Percentiles rank a stretch among this genome's conserved stretches.
Conservation (phyloP, 2,329 filamentous ascomycete species). For the Pseudogymnoascus sp. region DNA sequence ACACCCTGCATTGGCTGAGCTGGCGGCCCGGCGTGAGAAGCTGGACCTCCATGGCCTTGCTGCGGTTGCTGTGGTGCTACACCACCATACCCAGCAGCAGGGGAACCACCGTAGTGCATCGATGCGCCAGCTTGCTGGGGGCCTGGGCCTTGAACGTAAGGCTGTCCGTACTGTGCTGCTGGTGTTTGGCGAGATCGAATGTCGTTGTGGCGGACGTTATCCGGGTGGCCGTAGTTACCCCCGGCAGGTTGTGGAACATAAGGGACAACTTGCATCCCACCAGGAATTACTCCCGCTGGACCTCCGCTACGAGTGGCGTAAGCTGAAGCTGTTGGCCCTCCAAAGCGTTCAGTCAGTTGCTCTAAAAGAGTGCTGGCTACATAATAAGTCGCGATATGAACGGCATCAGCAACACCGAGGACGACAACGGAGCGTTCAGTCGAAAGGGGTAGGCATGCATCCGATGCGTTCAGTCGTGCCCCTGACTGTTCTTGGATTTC, state of each 20-base stretch:
- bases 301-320: slow-evolving; percentile 93
- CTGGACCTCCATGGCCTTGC: slow-evolving; percentile 55
- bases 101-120: slow-evolving; percentile 62
- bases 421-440: slow-evolving; percentile 97
- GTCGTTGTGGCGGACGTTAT: slow-evolving; percentile 72
- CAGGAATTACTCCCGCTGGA: slow-evolving; percentile 85
- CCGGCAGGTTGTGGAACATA: slow-evolving; percentile 90
- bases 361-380: slow-evolving; percentile 96
- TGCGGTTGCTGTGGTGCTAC: slow-evolving; percentile 72
- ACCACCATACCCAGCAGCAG: slow-evolving; percentile 65
- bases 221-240: slow-evolving; percentile 84
- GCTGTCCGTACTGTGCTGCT: slow-evolving; percentile 62
- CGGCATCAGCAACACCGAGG: slow-evolving; percentile 93
- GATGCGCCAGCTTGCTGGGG: slow-evolving; percentile 50
- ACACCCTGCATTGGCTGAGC: slow-evolving; percentile 67
- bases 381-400: slow-evolving; percentile 98
- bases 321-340: slow-evolving; percentile 90
- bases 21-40: slow-evolving; percentile 60
- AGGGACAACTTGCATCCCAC: slow-evolving; percentile 98
- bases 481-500: slow-evolving; percentile 98
- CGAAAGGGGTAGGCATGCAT: slow-evolving; percentile 86
- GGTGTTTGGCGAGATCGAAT: slow-evolving; percentile 67
- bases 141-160: slow-evolving; percentile 47
- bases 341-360: slow-evolving; percentile 93
- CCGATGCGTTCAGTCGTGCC: slow-evolving; percentile 90